phyloP scores from a whole-genome alignment of 129 eudicot genomes.

The Chrysanthemum makinoi region DNA sequence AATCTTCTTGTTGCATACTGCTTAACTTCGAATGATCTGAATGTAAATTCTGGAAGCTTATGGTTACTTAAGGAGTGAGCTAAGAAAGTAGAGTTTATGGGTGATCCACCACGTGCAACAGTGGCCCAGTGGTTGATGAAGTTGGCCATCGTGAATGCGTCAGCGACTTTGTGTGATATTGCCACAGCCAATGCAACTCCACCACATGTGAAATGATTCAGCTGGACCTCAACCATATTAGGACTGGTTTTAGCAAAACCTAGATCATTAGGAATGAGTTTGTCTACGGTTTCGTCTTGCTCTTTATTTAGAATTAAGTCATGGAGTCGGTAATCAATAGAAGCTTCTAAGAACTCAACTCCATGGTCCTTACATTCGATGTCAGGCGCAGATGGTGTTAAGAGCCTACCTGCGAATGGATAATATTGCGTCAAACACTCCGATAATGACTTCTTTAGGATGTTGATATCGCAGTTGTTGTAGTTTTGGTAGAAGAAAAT shows the following conservation, averaged over 20 bases:
- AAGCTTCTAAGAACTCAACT: slow-evolving; percentile 18
- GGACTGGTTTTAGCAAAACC: slow-evolving; percentile 14
- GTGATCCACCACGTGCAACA: neutral
- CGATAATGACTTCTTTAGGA: slow-evolving; percentile 16
- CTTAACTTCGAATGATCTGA: neutral
- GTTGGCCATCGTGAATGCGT: slow-evolving; percentile 3
- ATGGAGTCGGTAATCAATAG: neutral
- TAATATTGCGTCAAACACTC: slow-evolving; percentile 16
- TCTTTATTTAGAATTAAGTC: slow-evolving; percentile 7
- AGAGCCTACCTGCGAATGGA: slow-evolving; percentile 22
- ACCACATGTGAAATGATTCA: slow-evolving; percentile 9
- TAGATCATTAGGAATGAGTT: slow-evolving; percentile 12
- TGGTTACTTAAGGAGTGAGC: neutral
- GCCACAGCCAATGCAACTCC: slow-evolving; percentile 13
- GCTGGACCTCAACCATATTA: slow-evolving; percentile 3
- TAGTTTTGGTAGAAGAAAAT: slow-evolving; percentile 14
- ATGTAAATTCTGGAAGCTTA: neutral
- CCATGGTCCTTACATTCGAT: slow-evolving; percentile 19
- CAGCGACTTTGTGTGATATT: slow-evolving; percentile 14
- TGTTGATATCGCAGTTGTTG: slow-evolving; percentile 4
- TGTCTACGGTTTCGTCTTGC: slow-evolving; percentile 13
- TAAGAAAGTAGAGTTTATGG: neutral
- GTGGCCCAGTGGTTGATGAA: slow-evolving; percentile 19
- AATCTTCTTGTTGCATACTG: slow-evolving; percentile 16
- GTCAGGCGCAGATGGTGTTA: neutral